A percentile compares a stretch with the other conserved stretches of the same genome.
phyloP scores from a whole-genome alignment of 306 rosid species.

The Cicer arietinum region DNA sequence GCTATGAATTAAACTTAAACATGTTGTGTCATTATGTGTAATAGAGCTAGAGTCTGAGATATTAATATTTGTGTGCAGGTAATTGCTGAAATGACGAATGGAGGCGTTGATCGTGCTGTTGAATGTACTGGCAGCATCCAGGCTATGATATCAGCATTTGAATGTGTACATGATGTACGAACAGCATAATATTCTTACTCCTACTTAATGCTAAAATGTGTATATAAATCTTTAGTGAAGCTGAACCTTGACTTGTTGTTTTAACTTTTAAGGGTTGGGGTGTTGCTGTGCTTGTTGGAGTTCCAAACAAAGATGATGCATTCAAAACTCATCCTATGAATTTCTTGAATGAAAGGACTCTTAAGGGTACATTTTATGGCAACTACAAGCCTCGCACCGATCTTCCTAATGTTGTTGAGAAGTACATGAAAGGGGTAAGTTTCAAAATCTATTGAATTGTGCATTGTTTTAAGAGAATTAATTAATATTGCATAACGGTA shows the following conservation, averaged over 20 bases:
- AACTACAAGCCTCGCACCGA: constrained; percentile 89
- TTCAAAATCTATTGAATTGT: background rate
- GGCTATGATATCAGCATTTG: constrained; percentile 92
- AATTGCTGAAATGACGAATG: constrained; percentile 81
- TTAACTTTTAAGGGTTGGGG: constrained; percentile 79
- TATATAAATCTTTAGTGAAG: background rate
- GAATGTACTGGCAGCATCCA: constrained; percentile 91
- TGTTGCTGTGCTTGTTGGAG: constrained; percentile 91
- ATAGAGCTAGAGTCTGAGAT: too few species aligned
- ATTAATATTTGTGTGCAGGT: constrained; percentile 46
- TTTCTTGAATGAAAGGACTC: constrained; percentile 80
- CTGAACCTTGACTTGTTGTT: constrained; percentile 22
- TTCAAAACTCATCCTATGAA: constrained; percentile 84
- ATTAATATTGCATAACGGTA: too few species aligned
- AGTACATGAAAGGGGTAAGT: constrained; percentile 71
- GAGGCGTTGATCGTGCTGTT: constrained; percentile 89
- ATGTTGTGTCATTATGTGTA: background rate
- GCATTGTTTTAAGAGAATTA: background rate
- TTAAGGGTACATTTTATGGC: constrained; percentile 92
- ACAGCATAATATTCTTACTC: background rate
- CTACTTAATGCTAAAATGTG: background rate
- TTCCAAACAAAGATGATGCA: constrained; percentile 81
- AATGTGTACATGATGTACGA: constrained; percentile 87
- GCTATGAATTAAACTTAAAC: background rate
- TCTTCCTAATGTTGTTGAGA: constrained; percentile 75